Evolutionary conservation across 2,329 filamentous ascomycete species (phyloP).

Genomic region (Aplosporella prunicola): DNA sequence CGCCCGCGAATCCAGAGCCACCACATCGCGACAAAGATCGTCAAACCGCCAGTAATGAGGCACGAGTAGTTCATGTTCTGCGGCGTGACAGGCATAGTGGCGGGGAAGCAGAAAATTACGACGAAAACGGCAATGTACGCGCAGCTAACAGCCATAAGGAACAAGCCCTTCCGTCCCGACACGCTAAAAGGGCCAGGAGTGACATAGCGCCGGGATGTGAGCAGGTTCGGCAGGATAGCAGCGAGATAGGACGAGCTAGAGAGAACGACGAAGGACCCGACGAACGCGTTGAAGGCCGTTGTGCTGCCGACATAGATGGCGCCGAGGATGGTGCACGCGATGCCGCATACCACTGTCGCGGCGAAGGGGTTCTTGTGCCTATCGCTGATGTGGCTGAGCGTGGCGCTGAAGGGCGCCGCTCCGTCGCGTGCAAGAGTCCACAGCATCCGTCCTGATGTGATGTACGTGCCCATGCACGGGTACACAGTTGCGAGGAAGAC

Average conservation of each 20-base stretch:
- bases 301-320: slow-evolving; percentile 56
- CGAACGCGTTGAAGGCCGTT: slow-evolving; percentile 58
- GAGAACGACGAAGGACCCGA: slow-evolving; percentile 51
- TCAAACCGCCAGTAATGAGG: slow-evolving; percentile 44
- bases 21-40: slow-evolving; percentile 41
- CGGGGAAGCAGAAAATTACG: slow-evolving; percentile 54
- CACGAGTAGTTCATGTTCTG: slow-evolving; percentile 46
- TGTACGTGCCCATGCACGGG: slow-evolving; percentile 47
- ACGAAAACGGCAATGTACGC: slow-evolving; percentile 52
- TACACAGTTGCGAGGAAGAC: slow-evolving; percentile 45
- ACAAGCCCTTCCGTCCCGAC: slow-evolving; percentile 38
- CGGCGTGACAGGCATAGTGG: slow-evolving; percentile 35
- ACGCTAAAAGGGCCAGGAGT: slow-evolving; percentile 46
- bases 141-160: slow-evolving; percentile 45
- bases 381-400: slow-evolving; percentile 39
- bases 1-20: slow-evolving; percentile 18
- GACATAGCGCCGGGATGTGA: slow-evolving; percentile 33
- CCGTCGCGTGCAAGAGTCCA: slow-evolving; percentile 53
- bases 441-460: slow-evolving; percentile 52
- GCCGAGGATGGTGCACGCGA: slow-evolving; percentile 48
- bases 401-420: slow-evolving; percentile 44
- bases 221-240: slow-evolving; percentile 46
- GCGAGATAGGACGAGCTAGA: slow-evolving; percentile 50
- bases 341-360: slow-evolving; percentile 43
- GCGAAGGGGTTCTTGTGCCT: slow-evolving; percentile 45